A percentile compares a stretch with the other conserved stretches of the same genome.
phyloP scores from a whole-genome alignment of 2,329 filamentous ascomycete species.

The Sporothrix dimorphospora region DNA sequence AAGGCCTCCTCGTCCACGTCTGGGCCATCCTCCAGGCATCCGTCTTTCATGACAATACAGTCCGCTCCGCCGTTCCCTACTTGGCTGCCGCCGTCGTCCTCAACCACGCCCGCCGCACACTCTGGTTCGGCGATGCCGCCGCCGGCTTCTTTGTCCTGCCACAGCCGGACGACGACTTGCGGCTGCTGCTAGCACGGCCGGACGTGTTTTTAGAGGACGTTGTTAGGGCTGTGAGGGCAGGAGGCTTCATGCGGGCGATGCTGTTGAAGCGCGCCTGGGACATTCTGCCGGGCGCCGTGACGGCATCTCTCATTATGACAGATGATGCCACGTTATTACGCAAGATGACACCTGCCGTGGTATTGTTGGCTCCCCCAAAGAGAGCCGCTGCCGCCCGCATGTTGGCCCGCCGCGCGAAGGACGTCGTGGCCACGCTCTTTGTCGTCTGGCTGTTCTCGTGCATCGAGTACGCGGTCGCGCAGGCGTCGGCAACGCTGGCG shows the following conservation, averaged over 20 bases:
- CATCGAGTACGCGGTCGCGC: conserved; percentile 40
- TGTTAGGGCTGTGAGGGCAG: conserved; percentile 24
- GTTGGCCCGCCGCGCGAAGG: conserved; percentile 23
- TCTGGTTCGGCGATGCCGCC: conserved; percentile 36
- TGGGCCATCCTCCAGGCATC: conserved; percentile 32
- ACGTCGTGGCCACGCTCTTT: conserved; percentile 30
- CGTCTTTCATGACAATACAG: conserved; percentile 37
- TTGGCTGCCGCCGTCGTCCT: conserved; percentile 42
- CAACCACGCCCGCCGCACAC: conserved; percentile 46
- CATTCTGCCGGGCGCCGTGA: conserved; percentile 25
- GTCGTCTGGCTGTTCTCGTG: conserved; percentile 38
- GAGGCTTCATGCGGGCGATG: neutral
- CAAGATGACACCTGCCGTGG: neutral
- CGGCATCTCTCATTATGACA: conserved; percentile 22
- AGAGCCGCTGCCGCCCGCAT: conserved; percentile 20
- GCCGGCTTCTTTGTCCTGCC: conserved; percentile 39
- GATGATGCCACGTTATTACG: neutral
- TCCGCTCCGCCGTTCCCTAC: conserved; percentile 36
- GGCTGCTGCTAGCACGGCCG: conserved; percentile 43
- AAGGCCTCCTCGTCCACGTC: neutral
- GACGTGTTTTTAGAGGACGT: conserved; percentile 42
- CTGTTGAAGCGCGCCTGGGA: conserved; percentile 34
- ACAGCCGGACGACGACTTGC: conserved; percentile 43
- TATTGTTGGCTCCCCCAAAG: neutral
- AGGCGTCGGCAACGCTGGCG: conserved; percentile 38